phyloP scores from a whole-genome alignment of 2,329 filamentous ascomycete species.

The Myriosclerotinia scirpicola region DNA sequence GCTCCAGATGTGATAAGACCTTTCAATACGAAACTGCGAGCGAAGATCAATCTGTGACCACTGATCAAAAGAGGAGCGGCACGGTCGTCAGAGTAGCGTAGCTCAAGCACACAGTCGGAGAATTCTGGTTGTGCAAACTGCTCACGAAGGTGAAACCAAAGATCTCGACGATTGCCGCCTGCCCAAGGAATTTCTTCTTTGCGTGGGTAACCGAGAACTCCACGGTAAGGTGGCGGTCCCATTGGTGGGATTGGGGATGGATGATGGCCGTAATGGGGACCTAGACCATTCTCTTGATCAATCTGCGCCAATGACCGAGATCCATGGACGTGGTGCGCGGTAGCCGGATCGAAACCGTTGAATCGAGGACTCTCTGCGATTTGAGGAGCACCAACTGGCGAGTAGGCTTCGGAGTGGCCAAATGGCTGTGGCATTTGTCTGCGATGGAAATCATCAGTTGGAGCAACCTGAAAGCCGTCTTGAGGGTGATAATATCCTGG shows the following conservation, averaged over 20 bases:
- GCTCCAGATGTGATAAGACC: constrained; percentile 37
- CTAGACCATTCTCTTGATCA: constrained; percentile 42
- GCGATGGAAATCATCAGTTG: constrained; percentile 32
- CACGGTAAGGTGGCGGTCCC: constrained; percentile 25
- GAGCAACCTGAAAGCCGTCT: constrained; percentile 32
- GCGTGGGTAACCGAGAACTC: constrained; percentile 25
- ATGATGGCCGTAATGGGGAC: constrained; percentile 43
- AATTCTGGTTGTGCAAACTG: constrained; percentile 45
- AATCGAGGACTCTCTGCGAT: constrained; percentile 31
- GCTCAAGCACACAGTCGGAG: constrained; percentile 50
- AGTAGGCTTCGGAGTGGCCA: constrained; percentile 41
- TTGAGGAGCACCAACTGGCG: constrained; percentile 38
- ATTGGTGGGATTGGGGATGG: constrained; percentile 45
- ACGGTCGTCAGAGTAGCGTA: constrained; percentile 47
- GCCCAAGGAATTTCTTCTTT: constrained; percentile 33
- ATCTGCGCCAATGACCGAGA: constrained; percentile 57
- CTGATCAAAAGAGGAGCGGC: constrained; percentile 48
- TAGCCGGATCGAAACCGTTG: constrained; percentile 51
- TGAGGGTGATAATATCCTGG: constrained; percentile 33
- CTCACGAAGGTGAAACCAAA: constrained; percentile 45
- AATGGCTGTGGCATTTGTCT: constrained; percentile 37
- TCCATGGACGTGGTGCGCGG: constrained; percentile 61
- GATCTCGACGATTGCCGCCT: constrained; percentile 42
- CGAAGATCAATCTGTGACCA: constrained; percentile 56
- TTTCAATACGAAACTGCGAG: constrained; percentile 51